A percentile compares a stretch with the other conserved stretches of the same genome.
These are phyloP conservation scores for Tulasnella sp. DNA, from an alignment of 768 basidiomycete species.

Conservation along the genomic window DNA sequence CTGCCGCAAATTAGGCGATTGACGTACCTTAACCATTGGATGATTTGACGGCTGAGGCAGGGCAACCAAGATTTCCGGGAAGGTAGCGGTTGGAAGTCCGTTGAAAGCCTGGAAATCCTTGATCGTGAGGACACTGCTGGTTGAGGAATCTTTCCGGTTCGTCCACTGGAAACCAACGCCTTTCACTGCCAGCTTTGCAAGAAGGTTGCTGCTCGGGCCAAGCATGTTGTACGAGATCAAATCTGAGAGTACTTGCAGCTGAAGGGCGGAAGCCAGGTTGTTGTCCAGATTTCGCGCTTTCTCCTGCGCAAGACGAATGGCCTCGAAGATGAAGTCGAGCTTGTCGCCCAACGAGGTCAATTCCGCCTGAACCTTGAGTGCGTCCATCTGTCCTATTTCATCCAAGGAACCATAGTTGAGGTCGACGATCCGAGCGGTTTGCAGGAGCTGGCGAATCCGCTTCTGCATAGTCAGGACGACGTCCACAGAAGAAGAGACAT, in stretches of 20 bases:
- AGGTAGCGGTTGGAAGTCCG: conserved; percentile 76
- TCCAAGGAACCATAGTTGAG: conserved; percentile 45
- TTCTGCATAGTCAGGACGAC: conserved; percentile 74
- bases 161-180: conserved; percentile 81
- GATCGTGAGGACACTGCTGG: conserved; percentile 72
- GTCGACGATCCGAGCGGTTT: conserved; percentile 45
- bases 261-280: conserved; percentile 71
- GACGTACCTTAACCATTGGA: conserved; percentile 65
- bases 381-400: conserved; percentile 54
- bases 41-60: conserved; percentile 60
- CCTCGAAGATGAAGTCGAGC: conserved; percentile 82
- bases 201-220: conserved; percentile 66
- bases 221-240: conserved; percentile 95
- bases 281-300: conserved; percentile 59
- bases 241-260: conserved; percentile 77
- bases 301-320: conserved; percentile 81
- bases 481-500: conserved; percentile 67
- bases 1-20: background rate
- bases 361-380: conserved; percentile 72
- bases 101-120: conserved; percentile 84
- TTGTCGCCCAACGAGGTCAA: conserved; percentile 74
- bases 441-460: conserved; percentile 61
- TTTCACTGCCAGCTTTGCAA: conserved; percentile 84
- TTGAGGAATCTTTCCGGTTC: conserved; percentile 85
- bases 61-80: conserved; percentile 79